These are phyloP conservation scores for Aureobasidium subglaciale DNA, from an alignment of 2,329 filamentous ascomycete genomes.

Conservation along the genomic window DNA sequence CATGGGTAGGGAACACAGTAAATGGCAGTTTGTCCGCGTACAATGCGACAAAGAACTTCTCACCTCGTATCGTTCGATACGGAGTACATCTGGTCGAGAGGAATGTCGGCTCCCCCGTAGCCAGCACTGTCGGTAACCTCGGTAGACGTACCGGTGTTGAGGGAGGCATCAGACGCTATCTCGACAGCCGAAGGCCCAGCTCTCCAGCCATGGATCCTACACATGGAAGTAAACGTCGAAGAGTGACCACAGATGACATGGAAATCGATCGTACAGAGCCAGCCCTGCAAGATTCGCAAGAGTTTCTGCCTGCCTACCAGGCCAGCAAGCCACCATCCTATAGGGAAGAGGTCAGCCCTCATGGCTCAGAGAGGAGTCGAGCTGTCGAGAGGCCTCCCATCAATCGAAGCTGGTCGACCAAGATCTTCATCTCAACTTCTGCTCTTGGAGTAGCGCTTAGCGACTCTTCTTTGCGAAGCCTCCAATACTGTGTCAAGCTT, in stretches of 20 bases:
- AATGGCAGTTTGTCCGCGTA: constrained; percentile 81
- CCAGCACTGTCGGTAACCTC: constrained; percentile 77
- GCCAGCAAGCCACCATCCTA: constrained; percentile 49
- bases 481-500: constrained; percentile 78
- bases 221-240: constrained; percentile 35
- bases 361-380: constrained; percentile 21
- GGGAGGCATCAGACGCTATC: constrained; percentile 75
- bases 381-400: constrained; percentile 29
- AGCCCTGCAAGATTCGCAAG: constrained; percentile 35
- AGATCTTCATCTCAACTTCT: constrained; percentile 82
- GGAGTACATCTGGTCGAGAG: constrained; percentile 86
- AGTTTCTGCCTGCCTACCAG: constrained; percentile 78
- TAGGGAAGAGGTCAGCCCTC: constrained; percentile 28
- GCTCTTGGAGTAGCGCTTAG: constrained; percentile 88
- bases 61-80: constrained; percentile 76
- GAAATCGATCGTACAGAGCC: constrained; percentile 39
- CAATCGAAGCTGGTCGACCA: constrained; percentile 60
- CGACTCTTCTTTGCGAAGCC: constrained; percentile 72
- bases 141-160: constrained; percentile 83
- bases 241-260: constrained; percentile 38
- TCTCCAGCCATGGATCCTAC: constrained; percentile 30
- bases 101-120: constrained; percentile 72
- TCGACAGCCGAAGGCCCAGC: constrained; percentile 50
- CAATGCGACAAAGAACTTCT: constrained; percentile 80
- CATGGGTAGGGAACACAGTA: constrained; percentile 68